These are phyloP conservation scores for Fusarium paranaense DNA, from an alignment of 2,329 filamentous ascomycete species.

Conservation along the genomic window DNA sequence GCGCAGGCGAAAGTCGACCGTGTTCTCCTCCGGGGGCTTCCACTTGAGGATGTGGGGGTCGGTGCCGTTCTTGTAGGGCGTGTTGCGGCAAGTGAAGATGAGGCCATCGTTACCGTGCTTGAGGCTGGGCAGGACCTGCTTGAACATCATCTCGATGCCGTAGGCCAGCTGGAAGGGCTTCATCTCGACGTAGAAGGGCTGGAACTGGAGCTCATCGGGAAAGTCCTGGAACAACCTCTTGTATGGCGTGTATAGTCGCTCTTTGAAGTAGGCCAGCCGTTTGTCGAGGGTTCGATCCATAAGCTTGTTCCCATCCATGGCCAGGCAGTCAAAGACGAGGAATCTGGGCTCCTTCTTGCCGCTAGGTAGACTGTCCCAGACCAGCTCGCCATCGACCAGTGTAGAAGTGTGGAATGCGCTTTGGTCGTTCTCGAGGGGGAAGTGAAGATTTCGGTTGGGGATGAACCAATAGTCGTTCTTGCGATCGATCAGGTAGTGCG, in stretches of 20 bases:
- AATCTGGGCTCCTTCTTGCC: constrained; percentile 80
- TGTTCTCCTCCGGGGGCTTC: constrained; percentile 97
- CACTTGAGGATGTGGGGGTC: constrained; percentile 96
- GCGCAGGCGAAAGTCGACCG: constrained; percentile 87
- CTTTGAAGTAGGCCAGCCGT: constrained; percentile 86
- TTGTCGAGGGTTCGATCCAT: constrained; percentile 88
- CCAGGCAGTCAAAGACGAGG: constrained; percentile 93
- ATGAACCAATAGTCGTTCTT: constrained; percentile 98
- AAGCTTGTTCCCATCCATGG: constrained; percentile 80
- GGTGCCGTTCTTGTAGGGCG: constrained; percentile 88
- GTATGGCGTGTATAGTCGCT: constrained; percentile 80
- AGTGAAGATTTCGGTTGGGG: constrained; percentile 76
- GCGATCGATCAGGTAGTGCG: constrained; percentile 94
- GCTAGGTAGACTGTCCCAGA: constrained; percentile 80
- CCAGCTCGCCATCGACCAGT: constrained; percentile 91
- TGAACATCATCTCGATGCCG: constrained; percentile 92
- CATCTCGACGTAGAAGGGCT: constrained; percentile 85
- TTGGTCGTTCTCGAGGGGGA: constrained; percentile 77
- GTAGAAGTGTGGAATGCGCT: constrained; percentile 81
- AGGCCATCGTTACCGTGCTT: constrained; percentile 96
- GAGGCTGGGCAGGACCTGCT: constrained; percentile 82
- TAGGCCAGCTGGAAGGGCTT: constrained; percentile 93
- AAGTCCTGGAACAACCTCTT: constrained; percentile 71
- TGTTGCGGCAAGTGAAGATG: constrained; percentile 95
- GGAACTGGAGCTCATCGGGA: constrained; percentile 75